These are phyloP conservation scores for Phaffia tasmanica DNA, from an alignment of 768 basidiomycete genomes.

Conservation along the genomic window DNA sequence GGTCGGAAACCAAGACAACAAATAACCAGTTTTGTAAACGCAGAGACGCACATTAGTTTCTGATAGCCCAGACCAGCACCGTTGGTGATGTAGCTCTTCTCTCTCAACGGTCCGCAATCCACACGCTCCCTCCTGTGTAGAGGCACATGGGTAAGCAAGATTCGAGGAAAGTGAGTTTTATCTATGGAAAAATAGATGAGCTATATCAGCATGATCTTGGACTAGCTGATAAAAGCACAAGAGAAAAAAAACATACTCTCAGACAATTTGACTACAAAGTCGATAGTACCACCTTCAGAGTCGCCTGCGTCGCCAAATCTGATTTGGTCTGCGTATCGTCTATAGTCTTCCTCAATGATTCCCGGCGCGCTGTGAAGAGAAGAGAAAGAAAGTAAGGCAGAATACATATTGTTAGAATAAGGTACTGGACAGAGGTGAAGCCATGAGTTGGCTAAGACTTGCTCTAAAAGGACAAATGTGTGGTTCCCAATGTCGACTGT, in stretches of 20 bases:
- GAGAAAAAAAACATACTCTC: constrained; percentile 5
- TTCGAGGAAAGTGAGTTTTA: constrained; percentile 42
- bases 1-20: no score
- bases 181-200: constrained; percentile 26
- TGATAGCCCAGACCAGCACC: constrained; percentile 67
- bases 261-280: constrained; percentile 20
- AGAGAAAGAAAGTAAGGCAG: no score
- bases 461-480: constrained; percentile 57
- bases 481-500: constrained; percentile 53
- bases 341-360: constrained; percentile 60
- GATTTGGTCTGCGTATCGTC: constrained; percentile 33
- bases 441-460: no score
- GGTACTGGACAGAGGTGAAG: no score
- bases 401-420: no score
- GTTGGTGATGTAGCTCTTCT: constrained; percentile 56
- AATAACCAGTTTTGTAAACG: no score
- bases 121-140: constrained; percentile 58
- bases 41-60: constrained; percentile 48
- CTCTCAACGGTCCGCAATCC: constrained; percentile 60
- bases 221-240: not conserved
- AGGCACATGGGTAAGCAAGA: constrained; percentile 83
- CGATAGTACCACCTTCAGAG: constrained; percentile 22
- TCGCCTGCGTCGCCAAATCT: constrained; percentile 23
- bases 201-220: constrained; percentile 11
- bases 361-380: constrained; percentile 43